Evolutionary conservation across 2,329 filamentous ascomycete species (phyloP), one percentile per base, ranked within the genome.

Genomic region (Thelonectria blattea): DNA sequence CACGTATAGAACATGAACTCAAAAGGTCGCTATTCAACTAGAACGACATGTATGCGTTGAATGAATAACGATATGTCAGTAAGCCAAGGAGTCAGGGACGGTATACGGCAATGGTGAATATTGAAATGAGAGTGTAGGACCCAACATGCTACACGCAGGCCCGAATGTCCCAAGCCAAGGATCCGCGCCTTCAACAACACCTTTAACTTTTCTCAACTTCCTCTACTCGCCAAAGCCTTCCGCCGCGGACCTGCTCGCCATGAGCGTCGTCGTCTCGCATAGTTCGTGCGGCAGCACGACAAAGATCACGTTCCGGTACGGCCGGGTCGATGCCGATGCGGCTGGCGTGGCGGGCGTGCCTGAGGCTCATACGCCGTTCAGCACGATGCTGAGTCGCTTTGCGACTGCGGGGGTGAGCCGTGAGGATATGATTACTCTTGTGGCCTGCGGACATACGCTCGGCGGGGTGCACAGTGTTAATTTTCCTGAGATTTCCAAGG

Each of bases 381-480:
- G 66, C 11, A 64, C 63, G 2, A 72, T 73, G 9, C 62, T 64
- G 20, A 51, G 52, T 7, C 66, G 65, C 14, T 76, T 77, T 52
- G 68, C 66, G 2, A 73, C 68, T 27, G 68, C 71, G 0, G 75
- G 75, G 0, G 75, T 75, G 46, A 67, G 67, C 15, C 69, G 69
- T 3, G 64, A 65, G 18, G 75, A 77, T 1, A 77, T 77, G 75
- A 76, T 75, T 5, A 61, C 72, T 1, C 61, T 77, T 60, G 73
- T 76, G 12, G 74, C 75, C 0, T 77, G 75, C 32, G 75, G 75
- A 0, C 75, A 77, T 48, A 72, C 72, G 0, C 58, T 77, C 0
- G 75, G 75, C 1, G 80, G 81, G 12, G 80, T 83, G 1, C 80
- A 84, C 66, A 73, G 75, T 20, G 71, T 65, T 2, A 73, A 79